phyloP scores from a whole-genome alignment of 2,329 filamentous ascomycete species.

The Pseudogymnoascus sp. region DNA sequence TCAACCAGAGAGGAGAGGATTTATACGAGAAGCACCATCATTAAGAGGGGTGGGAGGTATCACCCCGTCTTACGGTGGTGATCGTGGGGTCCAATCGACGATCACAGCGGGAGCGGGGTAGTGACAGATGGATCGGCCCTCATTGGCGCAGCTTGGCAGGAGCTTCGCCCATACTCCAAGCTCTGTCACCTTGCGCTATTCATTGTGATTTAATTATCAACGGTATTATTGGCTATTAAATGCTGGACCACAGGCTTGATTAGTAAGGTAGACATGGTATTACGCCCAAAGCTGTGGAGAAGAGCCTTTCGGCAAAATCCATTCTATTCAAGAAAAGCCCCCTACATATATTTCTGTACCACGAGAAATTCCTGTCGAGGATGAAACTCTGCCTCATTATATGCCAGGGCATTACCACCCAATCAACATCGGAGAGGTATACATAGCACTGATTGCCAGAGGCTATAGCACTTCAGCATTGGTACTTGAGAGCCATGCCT shows the following conservation, averaged over 20 bases:
- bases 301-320: not conserved
- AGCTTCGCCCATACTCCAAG: not conserved
- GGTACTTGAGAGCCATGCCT: not conserved
- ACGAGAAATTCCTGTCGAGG: not conserved
- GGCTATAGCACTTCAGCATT: conserved; percentile 28
- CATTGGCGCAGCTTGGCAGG: not conserved
- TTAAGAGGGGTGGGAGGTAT: not conserved
- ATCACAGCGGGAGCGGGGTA: not conserved
- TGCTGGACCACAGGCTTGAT: not conserved
- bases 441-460: conserved; percentile 20
- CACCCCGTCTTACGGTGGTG: not conserved
- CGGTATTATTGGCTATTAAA: too few species aligned
- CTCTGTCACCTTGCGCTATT: not conserved
- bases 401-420: conserved; percentile 12
- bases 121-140: not conserved
- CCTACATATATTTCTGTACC: not conserved
- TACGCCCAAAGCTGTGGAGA: not conserved
- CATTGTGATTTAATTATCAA: too few species aligned
- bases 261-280: not conserved
- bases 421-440: conserved; percentile 1
- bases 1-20: not conserved
- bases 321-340: not conserved
- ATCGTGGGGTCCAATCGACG: not conserved
- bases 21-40: not conserved
- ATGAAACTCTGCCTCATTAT: not conserved